phyloP scores from a whole-genome alignment of 768 basidiomycete genomes.

The Myochromella boudieri region DNA sequence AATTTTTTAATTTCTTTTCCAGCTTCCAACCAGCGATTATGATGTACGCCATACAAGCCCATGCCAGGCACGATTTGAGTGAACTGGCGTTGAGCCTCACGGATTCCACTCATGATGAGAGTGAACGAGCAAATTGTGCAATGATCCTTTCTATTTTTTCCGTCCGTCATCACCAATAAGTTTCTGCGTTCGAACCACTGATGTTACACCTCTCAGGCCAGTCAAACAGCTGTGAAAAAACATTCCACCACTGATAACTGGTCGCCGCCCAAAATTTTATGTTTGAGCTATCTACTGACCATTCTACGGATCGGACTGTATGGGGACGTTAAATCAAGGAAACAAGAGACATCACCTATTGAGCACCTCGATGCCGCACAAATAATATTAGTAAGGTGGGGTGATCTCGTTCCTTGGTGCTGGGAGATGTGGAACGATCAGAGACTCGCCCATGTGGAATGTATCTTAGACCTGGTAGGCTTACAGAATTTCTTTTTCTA shows the following conservation, averaged over 20 bases:
- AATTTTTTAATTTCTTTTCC: not conserved
- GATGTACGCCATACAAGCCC: too few species aligned
- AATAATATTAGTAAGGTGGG: constrained; percentile 58
- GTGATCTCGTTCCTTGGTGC: constrained; percentile 55
- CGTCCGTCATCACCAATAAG: constrained; percentile 22
- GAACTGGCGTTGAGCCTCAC: constrained; percentile 1
- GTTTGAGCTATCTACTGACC: constrained; percentile 40
- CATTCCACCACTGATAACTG: not conserved
- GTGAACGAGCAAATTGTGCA: constrained; percentile 32
- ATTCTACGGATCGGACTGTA: constrained; percentile 32
- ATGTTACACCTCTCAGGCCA: constrained; percentile 17
- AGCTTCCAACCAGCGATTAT: constrained; percentile 16
- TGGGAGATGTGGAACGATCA: constrained; percentile 66
- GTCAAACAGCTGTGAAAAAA: constrained; percentile 17
- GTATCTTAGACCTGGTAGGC: constrained; percentile 49
- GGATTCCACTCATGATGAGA: constrained; percentile 16
- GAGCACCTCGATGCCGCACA: constrained; percentile 41
- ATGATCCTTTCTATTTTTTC: constrained; percentile 44
- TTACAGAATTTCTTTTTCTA: not conserved
- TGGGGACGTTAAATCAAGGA: not conserved
- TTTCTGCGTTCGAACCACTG: not conserved
- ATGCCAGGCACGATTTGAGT: too few species aligned
- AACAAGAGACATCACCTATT: constrained; percentile 12
- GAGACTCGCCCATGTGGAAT: constrained; percentile 47
- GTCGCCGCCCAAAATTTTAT: constrained; percentile 45